These are phyloP conservation scores for Calamus simplicifolius DNA, from an alignment of 176 grass and related monocot species.

Conservation along the genomic window DNA sequence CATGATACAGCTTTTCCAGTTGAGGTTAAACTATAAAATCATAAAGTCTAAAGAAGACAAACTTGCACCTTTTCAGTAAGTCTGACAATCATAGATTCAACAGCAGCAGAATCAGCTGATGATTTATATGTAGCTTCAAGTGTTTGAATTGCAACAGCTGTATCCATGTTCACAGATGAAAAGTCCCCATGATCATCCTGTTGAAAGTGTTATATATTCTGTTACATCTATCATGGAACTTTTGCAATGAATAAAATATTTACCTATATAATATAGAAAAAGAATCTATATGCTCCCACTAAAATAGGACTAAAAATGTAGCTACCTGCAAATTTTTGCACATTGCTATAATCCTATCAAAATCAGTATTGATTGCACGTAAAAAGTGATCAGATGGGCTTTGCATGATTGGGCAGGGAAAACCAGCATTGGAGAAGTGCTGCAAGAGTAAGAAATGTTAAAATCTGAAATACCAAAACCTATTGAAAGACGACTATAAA, in stretches of 20 bases:
- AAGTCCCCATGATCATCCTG: slow-evolving; percentile 95
- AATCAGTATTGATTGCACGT: slow-evolving; percentile 96
- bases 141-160: slow-evolving; percentile 90
- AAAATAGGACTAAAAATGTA: too few relatives aligned
- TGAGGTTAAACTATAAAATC: background rate
- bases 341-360: slow-evolving; percentile 97
- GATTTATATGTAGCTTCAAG: slow-evolving; percentile 93
- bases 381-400: slow-evolving; percentile 95
- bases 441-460: slow-evolving; percentile 32
- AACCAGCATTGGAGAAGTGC: slow-evolving; percentile 98
- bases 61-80: slow-evolving; percentile 64
- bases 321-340: slow-evolving; percentile 91
- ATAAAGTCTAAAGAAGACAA: background rate
- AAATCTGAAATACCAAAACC: background rate
- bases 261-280: too few relatives aligned
- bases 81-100: slow-evolving; percentile 74
- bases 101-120: slow-evolving; percentile 57
- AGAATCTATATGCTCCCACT: too few relatives aligned
- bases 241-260: too few relatives aligned
- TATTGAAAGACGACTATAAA: too few relatives aligned
- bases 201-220: slow-evolving; percentile 41
- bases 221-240: slow-evolving; percentile 5
- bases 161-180: slow-evolving; percentile 98
- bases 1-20: too few relatives aligned
- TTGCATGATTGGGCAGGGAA: slow-evolving; percentile 99